Evolutionary conservation across 306 rosid species (phyloP), one percentile per base, ranked within the genome.

Genomic region (Pterocarpus santalinus): DNA sequence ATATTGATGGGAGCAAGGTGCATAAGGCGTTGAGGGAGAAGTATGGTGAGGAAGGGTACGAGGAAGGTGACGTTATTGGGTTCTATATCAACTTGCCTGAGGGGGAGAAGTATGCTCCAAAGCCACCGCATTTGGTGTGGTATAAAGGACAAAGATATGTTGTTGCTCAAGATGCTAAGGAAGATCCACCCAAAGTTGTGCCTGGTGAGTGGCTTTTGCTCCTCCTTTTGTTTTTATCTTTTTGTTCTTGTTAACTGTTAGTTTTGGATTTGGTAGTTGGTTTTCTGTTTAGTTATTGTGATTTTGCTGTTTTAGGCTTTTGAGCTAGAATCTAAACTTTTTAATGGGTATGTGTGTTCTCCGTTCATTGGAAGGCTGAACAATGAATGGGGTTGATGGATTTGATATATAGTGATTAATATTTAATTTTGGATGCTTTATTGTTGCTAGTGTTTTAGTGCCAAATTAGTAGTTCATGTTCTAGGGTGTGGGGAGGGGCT

Each of bases 1-100:
- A 95, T 64, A 87, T 92, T 85, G 99, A 95, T 89, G 99, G 97
- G 75, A 93, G 94, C 82, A 95, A 93, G 87, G 89, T 95, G 82
- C 94, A 93, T 35, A 95, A 93, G 89, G 99, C 99, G 9, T 80
- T 88, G 91, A 91, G 97, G 72, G 98, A 93, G 71, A 92, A 85
- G 46, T 93, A 93, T 85, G 98, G 99, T 0, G 98, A 89, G 43
- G 97, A 91, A 80, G 97, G 98, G 72, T 95, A 93, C n/a, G 89
- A 84, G 71, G 99, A 90, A 89, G 97, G 97, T 14, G 96, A 95
- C 90, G 94, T 95, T 76, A 85, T 95, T 80, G 99, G 99, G 9
- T 93, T 88, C 51, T 91, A 93, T 75, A 95, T 95, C 67, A 88
- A 88, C 66, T 95, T 95, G 87, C 98, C 97, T 0, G 90, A 89